Base-by-base conservation (phyloP, 768 basidiomycete genomes). In the Suillus paluster region DNA sequence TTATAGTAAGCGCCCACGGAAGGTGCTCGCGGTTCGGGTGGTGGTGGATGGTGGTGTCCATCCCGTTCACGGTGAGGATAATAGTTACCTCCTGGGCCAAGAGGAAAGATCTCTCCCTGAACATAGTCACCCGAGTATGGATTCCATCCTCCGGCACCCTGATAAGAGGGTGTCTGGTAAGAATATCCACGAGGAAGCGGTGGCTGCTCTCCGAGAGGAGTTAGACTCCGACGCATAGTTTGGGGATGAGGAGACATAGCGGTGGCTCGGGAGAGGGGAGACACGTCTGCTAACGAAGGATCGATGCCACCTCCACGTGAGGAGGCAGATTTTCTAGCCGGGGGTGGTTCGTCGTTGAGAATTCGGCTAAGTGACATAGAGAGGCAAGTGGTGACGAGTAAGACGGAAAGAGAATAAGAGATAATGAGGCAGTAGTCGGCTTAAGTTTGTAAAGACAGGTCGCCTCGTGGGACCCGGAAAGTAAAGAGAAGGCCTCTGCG, bases 361-460 rank as follows among this genome's bases (percentile, higher is more conserved):
- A 92, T 92, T 67, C 86, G 83, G 68, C 86, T 87, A 74, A 92
- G 85, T 56, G 91, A 92, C 90, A 92, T 92, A 75, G 63, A 68
- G 48, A 58, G 61, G 34, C 25, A 55, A 55, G 50, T 49, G 34
- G 25, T 8, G 45, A 50, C 53, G 52, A 64, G 58, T 59, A 41
- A 44, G 33, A 44, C 9, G 36, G 52, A 57, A 48, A 50, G 50
- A 62, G 61, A 19, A 58, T 36, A 61, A 48, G 52, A 48, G 44
- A 57, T 57, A 55, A 65, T 30, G 66, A 49, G 56, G 61, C 30
- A 54, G 66, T 59, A 58, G 63, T 59, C 36, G 64, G 57, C 61
- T 63, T 60, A 27, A 57, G 52, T 61, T 54, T 54, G 58, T 59
- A 39, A 61, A 45, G 50, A 36, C 49, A 50, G 39, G 63, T 58